Base-by-base conservation (phyloP, 1,284 basidiomycete species). In the Anthracocystis walkeri region DNA sequence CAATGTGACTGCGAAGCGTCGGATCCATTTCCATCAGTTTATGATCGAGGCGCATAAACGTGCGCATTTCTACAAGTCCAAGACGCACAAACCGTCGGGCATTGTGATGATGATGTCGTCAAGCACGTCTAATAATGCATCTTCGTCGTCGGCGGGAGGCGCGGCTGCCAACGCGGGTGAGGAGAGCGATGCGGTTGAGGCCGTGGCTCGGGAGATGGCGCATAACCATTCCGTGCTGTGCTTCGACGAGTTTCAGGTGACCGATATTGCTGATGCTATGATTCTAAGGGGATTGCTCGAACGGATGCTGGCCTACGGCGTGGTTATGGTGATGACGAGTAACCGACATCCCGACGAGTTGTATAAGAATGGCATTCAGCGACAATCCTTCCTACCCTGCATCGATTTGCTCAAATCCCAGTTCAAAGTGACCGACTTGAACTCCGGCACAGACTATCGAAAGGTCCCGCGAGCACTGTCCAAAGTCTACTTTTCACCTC, bases 171-270 rank as follows among this genome's bases (percentile, higher is more conserved):
- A 55, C 31, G 74, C 59, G 27, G 78, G 75, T 3, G 72, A 80
- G 56, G 82, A 85, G 65, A 92, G 91, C 11, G 95, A 97, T 85
- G 92, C 93, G 21, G 93, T 97, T 77, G 88, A 90, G 21, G 93
- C 93, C 40, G 94, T 97, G 1, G 95, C 95, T 1, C 87, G 92
- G 65, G 93, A 95, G 80, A 87, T 99, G 64, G 95, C 96, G 5
- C 89, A 89, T 44, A 91, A 77, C 41, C 58, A 70, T 40, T 55
- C 75, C 38, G 90, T 99, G 2, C 87, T 99, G 41, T 98, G 96
- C 84, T 97, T 99, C 84, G 96, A 99, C 84, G 97, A 99, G 87
- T 99, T 99, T 83, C 96, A 99, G 89, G 94, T 99, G 11, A 97
- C 95, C 14, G 96, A 99, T 86, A 99, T 99, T 77, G 96, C 93